Conservation (phyloP, 176 grass and related monocot genomes). For the Lolium perenne region DNA sequence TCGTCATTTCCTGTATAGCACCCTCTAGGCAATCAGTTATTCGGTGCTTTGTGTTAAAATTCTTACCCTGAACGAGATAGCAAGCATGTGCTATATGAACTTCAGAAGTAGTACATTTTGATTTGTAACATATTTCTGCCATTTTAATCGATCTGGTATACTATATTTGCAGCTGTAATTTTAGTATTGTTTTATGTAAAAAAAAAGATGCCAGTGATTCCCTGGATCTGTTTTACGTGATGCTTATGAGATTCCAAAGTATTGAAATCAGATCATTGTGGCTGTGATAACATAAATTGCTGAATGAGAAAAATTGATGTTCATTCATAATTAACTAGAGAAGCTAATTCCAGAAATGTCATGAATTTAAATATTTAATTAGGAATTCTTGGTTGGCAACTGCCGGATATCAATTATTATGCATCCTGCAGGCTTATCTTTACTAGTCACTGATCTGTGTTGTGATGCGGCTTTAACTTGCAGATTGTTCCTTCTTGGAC, state of each 20-base stretch:
- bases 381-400: not conserved
- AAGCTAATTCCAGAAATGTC: not conserved
- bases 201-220: not conserved
- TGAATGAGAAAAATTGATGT: not conserved
- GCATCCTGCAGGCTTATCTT: not conserved
- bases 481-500: conserved; percentile 94
- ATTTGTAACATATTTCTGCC: not conserved
- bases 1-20: conserved; percentile 9
- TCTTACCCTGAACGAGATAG: not conserved
- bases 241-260: not conserved
- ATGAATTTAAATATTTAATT: not conserved
- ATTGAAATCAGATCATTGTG: not conserved
- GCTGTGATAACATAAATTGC: not conserved
- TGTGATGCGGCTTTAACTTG: conserved; percentile 36
- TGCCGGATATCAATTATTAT: not conserved
- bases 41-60: conserved; percentile 19
- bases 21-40: not conserved
- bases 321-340: not conserved
- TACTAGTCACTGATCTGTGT: conserved; percentile 11
- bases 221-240: not conserved
- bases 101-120: not conserved
- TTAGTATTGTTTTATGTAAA: not conserved
- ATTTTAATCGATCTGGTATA: not conserved
- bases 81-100: not conserved
- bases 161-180: not conserved